These are phyloP conservation scores for Kwoniella heveanensis DNA, from an alignment of 768 basidiomycete genomes.

Conservation along the genomic window DNA sequence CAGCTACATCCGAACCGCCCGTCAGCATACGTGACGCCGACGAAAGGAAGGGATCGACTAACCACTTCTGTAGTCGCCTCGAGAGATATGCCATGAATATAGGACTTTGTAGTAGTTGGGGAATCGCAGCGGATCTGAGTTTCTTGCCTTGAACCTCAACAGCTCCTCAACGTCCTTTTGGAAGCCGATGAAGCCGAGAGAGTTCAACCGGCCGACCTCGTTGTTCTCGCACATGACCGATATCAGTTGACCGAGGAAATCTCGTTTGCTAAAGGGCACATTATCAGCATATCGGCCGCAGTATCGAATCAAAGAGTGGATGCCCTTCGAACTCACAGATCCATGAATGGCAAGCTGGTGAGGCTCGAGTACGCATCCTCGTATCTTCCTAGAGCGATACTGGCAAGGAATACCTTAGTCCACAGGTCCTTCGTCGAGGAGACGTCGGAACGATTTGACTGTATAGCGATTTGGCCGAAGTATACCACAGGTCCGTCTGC, in stretches of 20 bases:
- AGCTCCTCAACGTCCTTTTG: conserved; percentile 83
- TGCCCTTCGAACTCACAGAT: conserved; percentile 72
- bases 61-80: conserved; percentile 92
- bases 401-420: conserved; percentile 74
- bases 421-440: conserved; percentile 71
- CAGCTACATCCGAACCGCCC: conserved; percentile 63
- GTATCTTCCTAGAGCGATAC: conserved; percentile 71
- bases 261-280: conserved; percentile 66
- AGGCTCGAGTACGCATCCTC: conserved; percentile 85
- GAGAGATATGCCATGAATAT: conserved; percentile 87
- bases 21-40: conserved; percentile 15
- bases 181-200: conserved; percentile 81
- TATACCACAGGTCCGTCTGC: conserved; percentile 66
- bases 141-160: conserved; percentile 88
- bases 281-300: too few species aligned
- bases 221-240: conserved; percentile 91
- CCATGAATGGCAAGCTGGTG: conserved; percentile 71
- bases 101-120: conserved; percentile 88
- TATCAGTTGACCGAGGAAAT: conserved; percentile 77
- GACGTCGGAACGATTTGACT: conserved; percentile 62
- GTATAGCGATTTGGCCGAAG: conserved; percentile 79
- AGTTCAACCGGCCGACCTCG: conserved; percentile 73
- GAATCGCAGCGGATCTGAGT: conserved; percentile 79
- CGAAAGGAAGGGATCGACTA: conserved; percentile 49
- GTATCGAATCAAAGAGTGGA: neutral